Conservation (phyloP, 2,329 filamentous ascomycete genomes). For the Hymenotorrendiella dingleyae region DNA sequence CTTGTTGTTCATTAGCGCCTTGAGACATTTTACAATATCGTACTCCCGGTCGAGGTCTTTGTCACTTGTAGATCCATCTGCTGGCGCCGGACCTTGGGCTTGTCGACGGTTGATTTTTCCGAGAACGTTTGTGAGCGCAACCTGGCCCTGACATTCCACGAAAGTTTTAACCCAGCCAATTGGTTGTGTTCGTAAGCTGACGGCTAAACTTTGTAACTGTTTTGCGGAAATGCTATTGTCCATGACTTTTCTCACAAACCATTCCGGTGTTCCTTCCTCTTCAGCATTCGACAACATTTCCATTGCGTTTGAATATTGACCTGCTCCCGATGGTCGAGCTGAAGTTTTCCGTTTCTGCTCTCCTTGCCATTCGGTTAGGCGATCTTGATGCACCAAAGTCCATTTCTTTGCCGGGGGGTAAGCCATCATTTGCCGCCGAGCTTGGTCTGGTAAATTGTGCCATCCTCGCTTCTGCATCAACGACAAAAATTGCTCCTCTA, state of each 20-base stretch:
- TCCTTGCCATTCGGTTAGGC: conserved; percentile 86
- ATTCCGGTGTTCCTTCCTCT: conserved; percentile 93
- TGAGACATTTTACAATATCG: conserved; percentile 95
- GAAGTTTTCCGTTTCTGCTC: conserved; percentile 84
- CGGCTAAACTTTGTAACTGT: conserved; percentile 85
- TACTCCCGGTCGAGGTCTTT: conserved; percentile 73
- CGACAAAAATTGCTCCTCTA: conserved; percentile 86
- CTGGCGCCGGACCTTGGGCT: conserved; percentile 57
- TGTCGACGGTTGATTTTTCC: conserved; percentile 88
- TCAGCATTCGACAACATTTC: conserved; percentile 75
- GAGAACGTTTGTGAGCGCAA: conserved; percentile 89
- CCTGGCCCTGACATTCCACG: conserved; percentile 94
- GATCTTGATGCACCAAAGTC: conserved; percentile 94
- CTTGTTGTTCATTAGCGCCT: conserved; percentile 98
- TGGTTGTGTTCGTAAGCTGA: conserved; percentile 91
- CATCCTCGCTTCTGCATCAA: conserved; percentile 97
- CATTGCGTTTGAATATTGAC: conserved; percentile 61
- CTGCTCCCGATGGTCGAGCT: conserved; percentile 61
- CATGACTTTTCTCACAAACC: conserved; percentile 96
- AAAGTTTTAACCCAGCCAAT: conserved; percentile 97
- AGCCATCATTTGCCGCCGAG: conserved; percentile 89
- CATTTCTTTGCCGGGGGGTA: conserved; percentile 95
- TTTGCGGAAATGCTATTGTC: conserved; percentile 90
- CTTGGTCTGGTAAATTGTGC: conserved; percentile 94
- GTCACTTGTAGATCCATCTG: conserved; percentile 48